phyloP scores from a whole-genome alignment of 345 rosid species.

The Geranium brycei region DNA sequence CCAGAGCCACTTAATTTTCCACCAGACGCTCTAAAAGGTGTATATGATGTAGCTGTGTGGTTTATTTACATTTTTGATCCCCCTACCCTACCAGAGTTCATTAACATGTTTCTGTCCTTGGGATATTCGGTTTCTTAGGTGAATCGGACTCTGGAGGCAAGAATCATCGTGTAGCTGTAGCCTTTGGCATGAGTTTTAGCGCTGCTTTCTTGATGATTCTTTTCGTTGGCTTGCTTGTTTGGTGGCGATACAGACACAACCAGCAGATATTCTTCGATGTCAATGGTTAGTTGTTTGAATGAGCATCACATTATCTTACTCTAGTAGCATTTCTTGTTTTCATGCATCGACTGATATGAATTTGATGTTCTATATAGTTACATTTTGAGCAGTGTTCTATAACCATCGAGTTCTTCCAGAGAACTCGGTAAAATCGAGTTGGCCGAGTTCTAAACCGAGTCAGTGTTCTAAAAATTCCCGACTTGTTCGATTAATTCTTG shows the following conservation, averaged over 20 bases:
- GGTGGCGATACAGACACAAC: slow-evolving; percentile 75
- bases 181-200: slow-evolving; percentile 71
- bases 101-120: slow-evolving; percentile 6
- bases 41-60: background rate
- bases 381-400: no score
- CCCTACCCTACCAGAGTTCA: background rate
- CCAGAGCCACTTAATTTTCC: slow-evolving; percentile 86
- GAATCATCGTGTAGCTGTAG: slow-evolving; percentile 54
- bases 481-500: no score
- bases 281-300: slow-evolving; percentile 46
- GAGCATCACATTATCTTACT: no score
- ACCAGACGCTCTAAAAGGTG: slow-evolving; percentile 54
- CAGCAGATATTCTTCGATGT: slow-evolving; percentile 84
- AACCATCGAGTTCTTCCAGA: no score
- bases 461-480: no score
- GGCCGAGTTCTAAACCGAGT: no score
- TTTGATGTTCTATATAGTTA: no score
- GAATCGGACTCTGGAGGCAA: slow-evolving; percentile 35
- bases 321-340: no score
- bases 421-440: no score
- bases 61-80: background rate
- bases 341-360: no score
- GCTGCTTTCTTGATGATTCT: slow-evolving; percentile 55
- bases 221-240: slow-evolving; percentile 42
- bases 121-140: slow-evolving; percentile 23